Evolutionary conservation across 2,329 filamentous ascomycete genomes (phyloP), one percentile per base, ranked within the genome.

Genomic region (Curvularia sp.): DNA sequence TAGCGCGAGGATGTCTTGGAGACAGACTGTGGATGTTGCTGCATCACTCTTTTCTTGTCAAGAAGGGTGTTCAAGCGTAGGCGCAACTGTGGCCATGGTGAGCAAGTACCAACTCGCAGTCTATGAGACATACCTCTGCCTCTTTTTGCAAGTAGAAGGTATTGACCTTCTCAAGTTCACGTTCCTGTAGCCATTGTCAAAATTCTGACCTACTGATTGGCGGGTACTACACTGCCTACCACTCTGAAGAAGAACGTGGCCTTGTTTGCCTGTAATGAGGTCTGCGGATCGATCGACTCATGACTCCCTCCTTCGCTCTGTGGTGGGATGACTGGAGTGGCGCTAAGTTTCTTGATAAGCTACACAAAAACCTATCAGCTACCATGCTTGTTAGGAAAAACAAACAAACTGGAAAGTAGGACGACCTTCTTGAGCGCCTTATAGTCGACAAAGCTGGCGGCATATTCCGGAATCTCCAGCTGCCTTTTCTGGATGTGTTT

Each of bases 401-500:
- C 20, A 35, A 39, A 33, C 42, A 30, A 22, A 38, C 7, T 47
- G 52, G 48, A 54, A 43, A 48, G 44, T 20, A 41, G 55, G 57
- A 80, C 63, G 76, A 96, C 95, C 92, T 98, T 98, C 81, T 99
- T 99, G 70, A 99, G 84, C 60, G 93, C 93, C 82, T 99, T 99
- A 84, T 99, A 99, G 81, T 99, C 97, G 71, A 98, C 93, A 77
- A 99, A 99, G 80, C 93, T 97, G 65, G 94, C 93, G 62, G 95
- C 94, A 89, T 99, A 99, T 86, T 99, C 95, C 60, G 95, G 95
- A 60, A 99, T 93, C 79, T 99, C 95, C 74, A 99, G 91, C 85
- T 99, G 95, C 77, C 93, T 90, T 84, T 97, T 97, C 84, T 98
- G 95, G 69, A 99, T 97, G 78, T 97, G 92, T 84, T 99, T 99